phyloP scores from a whole-genome alignment of 176 grass and related monocot genomes.

The Carex kokanica region DNA sequence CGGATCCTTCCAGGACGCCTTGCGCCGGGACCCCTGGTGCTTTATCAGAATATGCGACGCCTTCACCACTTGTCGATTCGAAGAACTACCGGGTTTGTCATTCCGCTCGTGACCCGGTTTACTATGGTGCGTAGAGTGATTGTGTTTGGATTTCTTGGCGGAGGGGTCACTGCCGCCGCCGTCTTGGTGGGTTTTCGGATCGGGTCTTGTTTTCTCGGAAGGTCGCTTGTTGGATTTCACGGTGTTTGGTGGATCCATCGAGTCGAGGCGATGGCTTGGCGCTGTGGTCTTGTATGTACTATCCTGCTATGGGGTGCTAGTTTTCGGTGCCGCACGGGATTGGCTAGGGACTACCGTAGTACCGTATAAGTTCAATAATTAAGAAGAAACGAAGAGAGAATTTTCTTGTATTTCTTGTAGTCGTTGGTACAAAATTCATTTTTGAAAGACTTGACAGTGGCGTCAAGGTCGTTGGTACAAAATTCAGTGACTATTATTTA shows the following conservation, averaged over 20 bases:
- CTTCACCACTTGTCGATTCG: slow-evolving; percentile 36
- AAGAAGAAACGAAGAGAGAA: no score
- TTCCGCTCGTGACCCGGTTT: slow-evolving; percentile 31
- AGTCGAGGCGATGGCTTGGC: background rate
- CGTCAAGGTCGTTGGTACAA: no score
- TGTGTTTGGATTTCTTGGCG: slow-evolving; percentile 22
- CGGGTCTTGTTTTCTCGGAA: background rate
- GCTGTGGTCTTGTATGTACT: background rate
- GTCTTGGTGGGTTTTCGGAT: background rate
- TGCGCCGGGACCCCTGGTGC: slow-evolving; percentile 88
- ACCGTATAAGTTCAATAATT: no score
- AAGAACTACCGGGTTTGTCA: slow-evolving; percentile 20
- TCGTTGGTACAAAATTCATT: no score
- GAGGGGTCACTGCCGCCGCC: background rate
- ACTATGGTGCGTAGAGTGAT: slow-evolving; percentile 4
- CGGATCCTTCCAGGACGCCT: slow-evolving; percentile 82
- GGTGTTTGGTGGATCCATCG: background rate
- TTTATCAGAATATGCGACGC: slow-evolving; percentile 95
- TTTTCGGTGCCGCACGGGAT: no score
- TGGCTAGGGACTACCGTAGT: no score
- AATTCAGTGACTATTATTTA: no score
- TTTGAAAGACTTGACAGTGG: no score
- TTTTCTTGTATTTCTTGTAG: no score
- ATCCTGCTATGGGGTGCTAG: background rate
- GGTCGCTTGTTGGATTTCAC: slow-evolving; percentile 12